Evolutionary conservation across 2,329 filamentous ascomycete genomes (phyloP).

Genomic region (Aspergillus ochraceoroseus): DNA sequence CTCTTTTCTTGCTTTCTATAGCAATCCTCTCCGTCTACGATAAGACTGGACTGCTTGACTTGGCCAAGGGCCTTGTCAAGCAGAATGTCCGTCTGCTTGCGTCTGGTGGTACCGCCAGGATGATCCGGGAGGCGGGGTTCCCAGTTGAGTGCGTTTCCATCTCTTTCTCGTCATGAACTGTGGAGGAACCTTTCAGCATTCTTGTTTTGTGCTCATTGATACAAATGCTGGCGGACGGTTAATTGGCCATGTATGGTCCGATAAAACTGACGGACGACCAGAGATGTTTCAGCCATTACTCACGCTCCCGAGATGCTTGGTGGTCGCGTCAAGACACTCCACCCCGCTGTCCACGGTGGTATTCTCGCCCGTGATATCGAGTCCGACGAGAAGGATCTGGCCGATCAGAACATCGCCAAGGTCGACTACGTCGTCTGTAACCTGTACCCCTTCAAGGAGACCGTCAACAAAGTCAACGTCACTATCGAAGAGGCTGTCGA

Average conservation of each 20-base stretch:
- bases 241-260: background rate
- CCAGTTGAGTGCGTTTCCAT: slow-evolving; percentile 71
- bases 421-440: slow-evolving; percentile 98
- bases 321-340: slow-evolving; percentile 89
- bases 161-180: slow-evolving; percentile 4
- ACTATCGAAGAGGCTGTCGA: slow-evolving; percentile 95
- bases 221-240: slow-evolving; percentile 1
- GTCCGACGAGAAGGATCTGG: slow-evolving; percentile 94
- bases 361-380: slow-evolving; percentile 92
- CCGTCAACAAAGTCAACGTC: slow-evolving; percentile 92
- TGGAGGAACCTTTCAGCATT: background rate
- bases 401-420: slow-evolving; percentile 90
- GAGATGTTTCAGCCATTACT: slow-evolving; percentile 96
- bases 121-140: slow-evolving; percentile 95
- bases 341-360: slow-evolving; percentile 77
- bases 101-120: slow-evolving; percentile 88
- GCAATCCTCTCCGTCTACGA: slow-evolving; percentile 98
- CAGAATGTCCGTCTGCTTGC: slow-evolving; percentile 89
- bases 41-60: slow-evolving; percentile 91
- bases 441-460: slow-evolving; percentile 98
- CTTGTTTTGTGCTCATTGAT: background rate
- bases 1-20: slow-evolving; percentile 21
- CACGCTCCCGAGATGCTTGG: slow-evolving; percentile 95
- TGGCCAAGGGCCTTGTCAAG: slow-evolving; percentile 83
- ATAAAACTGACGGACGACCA: slow-evolving; percentile 35